A percentile compares a stretch with the other conserved stretches of the same genome.
These are phyloP conservation scores for Diaporthe nobilis DNA, from an alignment of 2,329 filamentous ascomycete species.

Conservation along the genomic window DNA sequence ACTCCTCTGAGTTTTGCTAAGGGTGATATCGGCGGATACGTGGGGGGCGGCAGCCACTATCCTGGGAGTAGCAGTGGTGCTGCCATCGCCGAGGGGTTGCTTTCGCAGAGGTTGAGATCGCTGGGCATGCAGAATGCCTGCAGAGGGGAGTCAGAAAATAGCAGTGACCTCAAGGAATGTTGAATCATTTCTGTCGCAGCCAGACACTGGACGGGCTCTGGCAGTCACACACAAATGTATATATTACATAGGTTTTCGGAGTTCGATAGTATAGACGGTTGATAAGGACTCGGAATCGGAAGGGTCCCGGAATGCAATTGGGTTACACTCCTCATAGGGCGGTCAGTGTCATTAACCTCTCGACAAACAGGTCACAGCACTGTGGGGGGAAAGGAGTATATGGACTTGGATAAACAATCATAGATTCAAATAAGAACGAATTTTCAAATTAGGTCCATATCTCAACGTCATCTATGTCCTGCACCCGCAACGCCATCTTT, in stretches of 20 bases:
- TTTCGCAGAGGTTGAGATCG: conserved; percentile 78
- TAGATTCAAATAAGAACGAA: not conserved
- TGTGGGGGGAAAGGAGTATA: not conserved
- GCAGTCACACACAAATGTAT: not conserved
- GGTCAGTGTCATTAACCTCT: not conserved
- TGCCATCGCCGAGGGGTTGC: conserved; percentile 72
- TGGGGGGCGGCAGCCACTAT: conserved; percentile 72
- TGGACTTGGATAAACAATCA: not conserved
- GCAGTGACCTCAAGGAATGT: not conserved
- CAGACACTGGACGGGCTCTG: not conserved
- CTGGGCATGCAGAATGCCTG: conserved; percentile 63
- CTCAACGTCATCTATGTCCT: not conserved
- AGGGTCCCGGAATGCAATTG: not conserved
- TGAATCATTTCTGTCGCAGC: not conserved
- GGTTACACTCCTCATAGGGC: not conserved
- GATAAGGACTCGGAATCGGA: not conserved
- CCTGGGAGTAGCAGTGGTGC: conserved; percentile 54
- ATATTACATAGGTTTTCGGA: not conserved
- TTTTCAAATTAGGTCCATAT: not conserved
- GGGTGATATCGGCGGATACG: conserved; percentile 58
- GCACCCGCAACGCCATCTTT: not conserved
- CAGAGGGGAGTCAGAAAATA: not conserved
- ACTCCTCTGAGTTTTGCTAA: conserved; percentile 49
- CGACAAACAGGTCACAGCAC: not conserved
- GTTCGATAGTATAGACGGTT: not conserved